Percentiles rank a stretch among this genome's conserved stretches.
These are phyloP conservation scores for Penicillium daleae DNA, from an alignment of 495 filamentous ascomycete species.

Conservation along the genomic window DNA sequence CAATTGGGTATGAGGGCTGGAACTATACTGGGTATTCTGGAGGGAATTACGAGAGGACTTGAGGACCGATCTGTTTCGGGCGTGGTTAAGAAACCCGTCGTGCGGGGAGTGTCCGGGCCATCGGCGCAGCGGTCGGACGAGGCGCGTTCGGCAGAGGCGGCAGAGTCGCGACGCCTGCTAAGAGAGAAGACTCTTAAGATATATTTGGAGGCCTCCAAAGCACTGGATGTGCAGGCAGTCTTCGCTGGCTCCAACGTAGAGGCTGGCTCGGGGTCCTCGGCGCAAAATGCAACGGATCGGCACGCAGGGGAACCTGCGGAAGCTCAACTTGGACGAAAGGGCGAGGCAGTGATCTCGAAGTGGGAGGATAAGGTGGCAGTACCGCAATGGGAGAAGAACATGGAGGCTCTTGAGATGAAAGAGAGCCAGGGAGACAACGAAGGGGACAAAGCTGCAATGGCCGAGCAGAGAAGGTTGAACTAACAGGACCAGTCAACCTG, in stretches of 20 bases:
- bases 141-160: constrained; percentile 16
- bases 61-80: constrained; percentile 34
- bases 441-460: constrained; percentile 14
- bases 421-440: constrained; percentile 19
- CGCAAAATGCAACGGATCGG: constrained; percentile 20
- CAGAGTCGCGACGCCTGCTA: constrained; percentile 29
- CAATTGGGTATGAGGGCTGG: constrained; percentile 74
- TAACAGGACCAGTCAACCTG: not conserved
- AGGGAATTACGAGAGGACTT: constrained; percentile 58
- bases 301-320: constrained; percentile 37
- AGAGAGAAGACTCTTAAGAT: constrained; percentile 44
- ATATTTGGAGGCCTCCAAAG: constrained; percentile 56
- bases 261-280: not conserved
- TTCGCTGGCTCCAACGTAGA: constrained; percentile 57
- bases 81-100: constrained; percentile 38
- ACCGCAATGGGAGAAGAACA: constrained; percentile 48
- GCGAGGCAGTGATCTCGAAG: constrained; percentile 45
- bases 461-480: constrained; percentile 21
- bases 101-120: constrained; percentile 8
- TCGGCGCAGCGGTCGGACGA: constrained; percentile 12
- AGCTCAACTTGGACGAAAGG: constrained; percentile 32
- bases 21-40: constrained; percentile 69
- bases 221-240: constrained; percentile 63
- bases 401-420: constrained; percentile 47
- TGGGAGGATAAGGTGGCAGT: constrained; percentile 56